Base-by-base conservation (phyloP, 345 rosid genomes). In the Eucalyptus tenuipes region DNA sequence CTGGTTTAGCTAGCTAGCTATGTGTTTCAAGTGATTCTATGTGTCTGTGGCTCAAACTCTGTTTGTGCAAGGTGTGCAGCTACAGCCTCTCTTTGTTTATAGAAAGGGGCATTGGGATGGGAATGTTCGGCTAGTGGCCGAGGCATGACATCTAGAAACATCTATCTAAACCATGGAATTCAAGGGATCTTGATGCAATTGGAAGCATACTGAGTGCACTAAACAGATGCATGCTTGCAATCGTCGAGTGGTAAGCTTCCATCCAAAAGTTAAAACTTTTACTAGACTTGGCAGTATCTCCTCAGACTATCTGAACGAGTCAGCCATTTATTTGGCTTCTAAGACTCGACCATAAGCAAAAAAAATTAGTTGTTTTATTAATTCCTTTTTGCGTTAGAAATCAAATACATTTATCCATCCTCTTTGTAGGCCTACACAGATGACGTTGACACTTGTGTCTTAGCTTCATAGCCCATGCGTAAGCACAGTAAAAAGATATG, bases 311-410 rank as follows among this genome's bases (percentile, higher is more conserved):
- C 57, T 53, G 20, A 53, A 53, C 25, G 0, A 53, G 24, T 53
- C 5, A 3, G 25, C 57, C 16, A 53, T 53, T 53, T 53, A 53
- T 53, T 53, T 2, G 0, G 57, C 57, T 53, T 20, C 4, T 7
- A 25, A 18, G 24, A 53, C 24, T 0, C 10, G 2, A 18, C 25
- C 13, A 55, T 55, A 0, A 55, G 29, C 61, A n/a, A 53, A 20
- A 53, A 53, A 20, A 53, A 50, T 1, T 0, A 22, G 59, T 24
- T 55, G 25, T 24, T 55, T 55, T 22, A 3, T 22, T 22, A 53
- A 53, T 22, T 53, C 59, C 59, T 22, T 53, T 20, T 53, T 53
- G 59, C 59, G 8, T 53, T 53, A 8, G 59, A 53, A 53, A 53
- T 20, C 25, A 53, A 53, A 53, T 53, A 53, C 25, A 22, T 3